A percentile compares a stretch with the other conserved stretches of the same genome.
These are phyloP conservation scores for Mortierella sp. DNA, from an alignment of 371 early-diverging fungal species.

Conservation along the genomic window DNA sequence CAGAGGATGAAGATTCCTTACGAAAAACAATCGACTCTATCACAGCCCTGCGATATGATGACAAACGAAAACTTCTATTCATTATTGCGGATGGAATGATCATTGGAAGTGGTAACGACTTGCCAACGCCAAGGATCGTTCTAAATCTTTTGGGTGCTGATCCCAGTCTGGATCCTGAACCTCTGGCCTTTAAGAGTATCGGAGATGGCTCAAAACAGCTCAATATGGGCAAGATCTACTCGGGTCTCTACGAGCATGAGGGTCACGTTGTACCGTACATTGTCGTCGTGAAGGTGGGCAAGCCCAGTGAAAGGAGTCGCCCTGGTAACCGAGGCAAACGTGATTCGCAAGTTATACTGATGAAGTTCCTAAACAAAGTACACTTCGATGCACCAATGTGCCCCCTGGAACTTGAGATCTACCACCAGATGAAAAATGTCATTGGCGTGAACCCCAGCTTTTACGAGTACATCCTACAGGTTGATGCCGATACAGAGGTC, in stretches of 20 bases:
- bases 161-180: slow-evolving; percentile 82
- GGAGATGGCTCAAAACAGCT: slow-evolving; percentile 87
- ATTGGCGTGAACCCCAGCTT: slow-evolving; percentile 88
- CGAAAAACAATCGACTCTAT: slow-evolving; percentile 80
- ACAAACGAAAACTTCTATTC: slow-evolving; percentile 80
- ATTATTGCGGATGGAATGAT: slow-evolving; percentile 91
- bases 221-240: slow-evolving; percentile 93
- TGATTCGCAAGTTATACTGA: slow-evolving; percentile 86
- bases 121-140: slow-evolving; percentile 91
- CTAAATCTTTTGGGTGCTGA: slow-evolving; percentile 89
- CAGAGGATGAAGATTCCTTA: slow-evolving; percentile 85
- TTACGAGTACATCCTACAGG: slow-evolving; percentile 75
- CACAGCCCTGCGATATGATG: slow-evolving; percentile 73
- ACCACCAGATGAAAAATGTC: slow-evolving; percentile 88
- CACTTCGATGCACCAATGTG: slow-evolving; percentile 83
- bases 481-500: slow-evolving; percentile 80
- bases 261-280: slow-evolving; percentile 89
- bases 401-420: slow-evolving; percentile 92
- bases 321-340: slow-evolving; percentile 93
- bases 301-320: slow-evolving; percentile 72
- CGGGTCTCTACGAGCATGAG: slow-evolving; percentile 86
- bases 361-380: slow-evolving; percentile 84
- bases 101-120: slow-evolving; percentile 90
- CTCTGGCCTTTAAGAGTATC: slow-evolving; percentile 88
- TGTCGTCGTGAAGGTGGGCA: slow-evolving; percentile 88